Conservation (phyloP, 305 asterid genomes). For the Solanum hybrid region DNA sequence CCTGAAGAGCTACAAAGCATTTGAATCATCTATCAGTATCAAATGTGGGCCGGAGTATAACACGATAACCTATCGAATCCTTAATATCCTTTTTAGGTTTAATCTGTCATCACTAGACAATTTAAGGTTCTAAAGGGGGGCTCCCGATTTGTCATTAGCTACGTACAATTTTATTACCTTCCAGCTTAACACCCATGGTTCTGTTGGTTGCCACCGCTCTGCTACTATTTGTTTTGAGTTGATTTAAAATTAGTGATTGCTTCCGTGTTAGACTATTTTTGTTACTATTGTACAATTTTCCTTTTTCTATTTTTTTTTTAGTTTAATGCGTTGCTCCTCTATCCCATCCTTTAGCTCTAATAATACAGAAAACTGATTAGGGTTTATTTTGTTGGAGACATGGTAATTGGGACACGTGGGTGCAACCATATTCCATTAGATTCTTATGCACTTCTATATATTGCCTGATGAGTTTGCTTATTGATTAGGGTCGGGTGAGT, state of each 20-base stretch:
- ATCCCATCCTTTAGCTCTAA: not conserved
- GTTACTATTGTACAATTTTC: not conserved
- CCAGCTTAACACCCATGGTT: not conserved
- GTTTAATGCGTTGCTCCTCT: not conserved
- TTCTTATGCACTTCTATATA: not conserved
- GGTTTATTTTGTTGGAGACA: not conserved
- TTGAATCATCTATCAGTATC: not conserved
- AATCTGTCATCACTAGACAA: not conserved
- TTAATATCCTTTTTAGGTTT: not conserved
- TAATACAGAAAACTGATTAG: not conserved
- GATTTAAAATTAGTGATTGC: not conserved
- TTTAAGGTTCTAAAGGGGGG: not conserved
- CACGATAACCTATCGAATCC: not conserved
- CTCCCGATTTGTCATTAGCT: not conserved
- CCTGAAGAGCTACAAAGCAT: not conserved
- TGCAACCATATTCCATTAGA: not conserved
- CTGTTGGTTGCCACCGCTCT: not conserved
- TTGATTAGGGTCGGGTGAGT: constrained; percentile 86
- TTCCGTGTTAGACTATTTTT: not conserved
- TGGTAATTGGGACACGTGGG: not conserved
- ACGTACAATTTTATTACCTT: not conserved
- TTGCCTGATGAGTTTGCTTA: constrained; percentile 9
- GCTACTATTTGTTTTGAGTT: not conserved
- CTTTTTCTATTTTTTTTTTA: not conserved
- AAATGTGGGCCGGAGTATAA: not conserved